A percentile compares a stretch with the other conserved stretches of the same genome.
Conservation (phyloP, 1,284 basidiomycete genomes). For the Trametes pubescens region DNA sequence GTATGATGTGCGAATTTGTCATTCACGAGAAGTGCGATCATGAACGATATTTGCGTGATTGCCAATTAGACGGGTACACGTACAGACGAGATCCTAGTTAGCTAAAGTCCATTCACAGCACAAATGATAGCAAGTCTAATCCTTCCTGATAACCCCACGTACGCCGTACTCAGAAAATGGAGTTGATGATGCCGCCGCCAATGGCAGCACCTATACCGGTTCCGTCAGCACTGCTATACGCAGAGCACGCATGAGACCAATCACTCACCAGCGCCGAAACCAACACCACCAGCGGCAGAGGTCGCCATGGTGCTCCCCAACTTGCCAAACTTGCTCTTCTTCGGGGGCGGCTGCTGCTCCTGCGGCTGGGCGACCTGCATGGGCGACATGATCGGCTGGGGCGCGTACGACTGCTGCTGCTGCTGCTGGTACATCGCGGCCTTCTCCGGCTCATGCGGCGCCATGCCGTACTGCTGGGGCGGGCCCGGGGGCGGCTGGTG, state of each 20-base stretch:
- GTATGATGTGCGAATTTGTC: neutral
- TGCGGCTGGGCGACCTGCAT: conserved; percentile 24
- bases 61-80: conserved; percentile 1
- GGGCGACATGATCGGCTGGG: conserved; percentile 6
- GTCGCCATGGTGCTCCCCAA: conserved; percentile 69
- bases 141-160: neutral
- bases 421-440: conserved; percentile 46
- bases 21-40: neutral
- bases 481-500: conserved; percentile 26
- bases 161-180: conserved; percentile 46
- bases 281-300: conserved; percentile 74
- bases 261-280: conserved; percentile 66
- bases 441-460: conserved; percentile 34
- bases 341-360: conserved; percentile 50
- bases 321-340: conserved; percentile 67
- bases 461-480: conserved; percentile 23
- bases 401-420: conserved; percentile 48
- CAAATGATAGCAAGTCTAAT: neutral
- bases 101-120: conserved; percentile 14
- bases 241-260: neutral
- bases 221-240: conserved; percentile 14
- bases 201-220: conserved; percentile 47
- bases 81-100: conserved; percentile 18
- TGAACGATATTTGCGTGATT: neutral
- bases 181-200: conserved; percentile 49